Evolutionary conservation across 805 yeast genomes (phyloP).

Genomic region (Ogataea saltuana): DNA sequence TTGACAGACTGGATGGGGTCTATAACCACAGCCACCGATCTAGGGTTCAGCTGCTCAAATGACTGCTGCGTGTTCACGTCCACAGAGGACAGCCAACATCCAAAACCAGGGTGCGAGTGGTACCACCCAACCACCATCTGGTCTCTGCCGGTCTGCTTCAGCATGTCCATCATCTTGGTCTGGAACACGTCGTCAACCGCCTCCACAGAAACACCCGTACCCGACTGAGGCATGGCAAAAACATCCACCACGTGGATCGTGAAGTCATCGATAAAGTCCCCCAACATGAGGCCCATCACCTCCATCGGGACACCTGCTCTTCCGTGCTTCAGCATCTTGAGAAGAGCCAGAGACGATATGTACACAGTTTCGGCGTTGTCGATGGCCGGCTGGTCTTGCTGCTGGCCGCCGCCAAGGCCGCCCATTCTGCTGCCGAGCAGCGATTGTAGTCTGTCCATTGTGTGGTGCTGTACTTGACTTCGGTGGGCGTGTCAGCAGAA

Average conservation of each 20-base stretch:
- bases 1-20: slow-evolving; percentile 99
- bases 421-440: slow-evolving; percentile 36
- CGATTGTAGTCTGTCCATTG: slow-evolving; percentile 38
- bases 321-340: slow-evolving; percentile 97
- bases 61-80: slow-evolving; percentile 98
- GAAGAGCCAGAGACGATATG: slow-evolving; percentile 89
- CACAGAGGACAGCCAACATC: slow-evolving; percentile 98
- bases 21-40: slow-evolving; percentile 98
- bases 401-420: slow-evolving; percentile 34
- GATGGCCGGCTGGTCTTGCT: slow-evolving; percentile 72
- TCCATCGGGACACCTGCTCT: slow-evolving; percentile 84
- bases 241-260: slow-evolving; percentile 97
- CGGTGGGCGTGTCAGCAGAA: background rate
- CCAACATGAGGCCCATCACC: slow-evolving; percentile 97
- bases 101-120: slow-evolving; percentile 99
- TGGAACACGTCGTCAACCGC: slow-evolving; percentile 99
- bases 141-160: slow-evolving; percentile 98
- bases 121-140: slow-evolving; percentile 99
- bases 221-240: slow-evolving; percentile 97
- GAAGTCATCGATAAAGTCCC: slow-evolving; percentile 95
- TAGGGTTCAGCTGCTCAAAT: slow-evolving; percentile 89
- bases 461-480: too few relatives aligned
- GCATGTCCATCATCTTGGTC: slow-evolving; percentile 99
- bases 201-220: slow-evolving; percentile 98
- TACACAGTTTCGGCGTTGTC: slow-evolving; percentile 97